These are phyloP conservation scores for Cutaneotrichosporon sp. DNA, from an alignment of 1,284 basidiomycete species.

Conservation along the genomic window DNA sequence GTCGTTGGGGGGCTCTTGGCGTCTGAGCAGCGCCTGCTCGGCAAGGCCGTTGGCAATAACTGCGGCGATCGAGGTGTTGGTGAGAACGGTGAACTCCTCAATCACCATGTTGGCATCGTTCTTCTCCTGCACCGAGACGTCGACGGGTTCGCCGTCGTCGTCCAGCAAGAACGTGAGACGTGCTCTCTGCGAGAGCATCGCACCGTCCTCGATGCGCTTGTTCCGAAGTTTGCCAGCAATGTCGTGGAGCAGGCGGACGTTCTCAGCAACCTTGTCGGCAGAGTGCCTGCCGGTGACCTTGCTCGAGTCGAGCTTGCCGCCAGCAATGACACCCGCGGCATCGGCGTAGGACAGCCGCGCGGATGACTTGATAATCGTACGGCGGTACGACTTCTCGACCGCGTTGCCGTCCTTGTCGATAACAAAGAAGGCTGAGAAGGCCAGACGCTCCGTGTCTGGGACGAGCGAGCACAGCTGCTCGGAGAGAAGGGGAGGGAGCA, in stretches of 20 bases:
- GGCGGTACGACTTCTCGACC: slow-evolving; percentile 85
- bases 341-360: slow-evolving; percentile 80
- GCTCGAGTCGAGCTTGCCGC: slow-evolving; percentile 61
- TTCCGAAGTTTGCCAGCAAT: slow-evolving; percentile 72
- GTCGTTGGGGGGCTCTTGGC: slow-evolving; percentile 89
- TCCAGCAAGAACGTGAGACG: slow-evolving; percentile 78
- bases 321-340: slow-evolving; percentile 78
- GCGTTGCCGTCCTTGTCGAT: slow-evolving; percentile 80
- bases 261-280: slow-evolving; percentile 64
- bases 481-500: slow-evolving; percentile 87
- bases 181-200: slow-evolving; percentile 70
- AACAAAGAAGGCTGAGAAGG: slow-evolving; percentile 85
- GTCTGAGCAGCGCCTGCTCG: slow-evolving; percentile 89
- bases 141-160: slow-evolving; percentile 74
- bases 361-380: slow-evolving; percentile 78
- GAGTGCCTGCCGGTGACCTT: slow-evolving; percentile 62
- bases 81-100: slow-evolving; percentile 95
- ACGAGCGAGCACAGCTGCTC: slow-evolving; percentile 90
- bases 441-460: slow-evolving; percentile 80
- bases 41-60: slow-evolving; percentile 90
- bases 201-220: slow-evolving; percentile 76
- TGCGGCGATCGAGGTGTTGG: slow-evolving; percentile 86
- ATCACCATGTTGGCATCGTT: slow-evolving; percentile 77
- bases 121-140: slow-evolving; percentile 67
- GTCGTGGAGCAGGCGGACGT: slow-evolving; percentile 65